phyloP scores from a whole-genome alignment of 352 stramenopile species.

The Pythium brachiatum region DNA sequence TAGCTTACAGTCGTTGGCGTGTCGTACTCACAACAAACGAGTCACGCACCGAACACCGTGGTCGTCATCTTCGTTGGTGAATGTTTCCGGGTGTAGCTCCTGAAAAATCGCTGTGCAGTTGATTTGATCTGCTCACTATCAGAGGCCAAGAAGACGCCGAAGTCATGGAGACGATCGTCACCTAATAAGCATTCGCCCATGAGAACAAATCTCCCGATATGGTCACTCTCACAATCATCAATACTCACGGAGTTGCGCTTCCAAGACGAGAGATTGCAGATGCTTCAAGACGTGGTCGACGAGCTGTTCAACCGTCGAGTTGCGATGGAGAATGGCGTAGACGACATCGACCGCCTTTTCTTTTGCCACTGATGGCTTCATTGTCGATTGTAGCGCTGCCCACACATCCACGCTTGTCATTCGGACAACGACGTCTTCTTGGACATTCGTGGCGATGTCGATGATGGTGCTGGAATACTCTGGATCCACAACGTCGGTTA shows the following conservation, averaged over 20 bases:
- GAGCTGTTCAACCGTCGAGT: neutral
- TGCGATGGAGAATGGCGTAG: slow-evolving; percentile 5
- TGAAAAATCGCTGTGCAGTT: slow-evolving; percentile 18
- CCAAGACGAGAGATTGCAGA: slow-evolving; percentile 15
- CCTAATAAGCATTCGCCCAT: neutral
- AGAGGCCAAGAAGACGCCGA: slow-evolving; percentile 18
- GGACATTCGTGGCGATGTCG: neutral
- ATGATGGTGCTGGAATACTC: slow-evolving; percentile 15
- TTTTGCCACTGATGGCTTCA: slow-evolving; percentile 23
- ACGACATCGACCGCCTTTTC: slow-evolving; percentile 14
- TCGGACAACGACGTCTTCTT: neutral
- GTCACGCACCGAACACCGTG: slow-evolving; percentile 16
- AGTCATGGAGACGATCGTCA: slow-evolving; percentile 14
- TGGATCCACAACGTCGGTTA: neutral
- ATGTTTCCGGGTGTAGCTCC: slow-evolving; percentile 8
- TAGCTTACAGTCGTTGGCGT: neutral
- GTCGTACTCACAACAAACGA: neutral
- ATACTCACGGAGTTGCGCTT: slow-evolving; percentile 19
- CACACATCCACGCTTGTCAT: slow-evolving; percentile 23
- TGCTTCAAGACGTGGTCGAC: slow-evolving; percentile 11
- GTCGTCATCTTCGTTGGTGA: slow-evolving; percentile 5
- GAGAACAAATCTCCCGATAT: neutral
- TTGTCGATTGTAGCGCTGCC: slow-evolving; percentile 15
- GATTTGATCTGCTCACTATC: neutral
- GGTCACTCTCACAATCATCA: neutral